phyloP scores from a whole-genome alignment of 31 red algal species.

The Asparagopsis taxiformis region DNA sequence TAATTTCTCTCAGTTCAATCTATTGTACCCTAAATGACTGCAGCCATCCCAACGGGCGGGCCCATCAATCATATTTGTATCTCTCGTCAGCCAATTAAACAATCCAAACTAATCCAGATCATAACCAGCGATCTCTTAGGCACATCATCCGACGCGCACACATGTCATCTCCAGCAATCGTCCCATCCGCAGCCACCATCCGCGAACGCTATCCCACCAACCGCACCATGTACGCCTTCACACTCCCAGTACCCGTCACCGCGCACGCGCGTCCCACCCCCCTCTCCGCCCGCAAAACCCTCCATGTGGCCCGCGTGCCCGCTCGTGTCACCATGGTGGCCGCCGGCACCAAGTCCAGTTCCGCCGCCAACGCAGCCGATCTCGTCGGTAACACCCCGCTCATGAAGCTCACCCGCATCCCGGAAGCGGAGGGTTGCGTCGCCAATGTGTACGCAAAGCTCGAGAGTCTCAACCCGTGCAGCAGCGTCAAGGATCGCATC shows the following conservation, averaged over 20 bases:
- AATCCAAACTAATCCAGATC: background rate
- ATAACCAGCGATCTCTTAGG: background rate
- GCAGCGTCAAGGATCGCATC: conserved; percentile 87
- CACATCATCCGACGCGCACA: background rate
- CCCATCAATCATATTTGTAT: background rate
- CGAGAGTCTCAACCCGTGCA: conserved; percentile 86
- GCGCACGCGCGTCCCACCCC: background rate
- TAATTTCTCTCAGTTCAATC: too few relatives aligned
- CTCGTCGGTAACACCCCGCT: conserved; percentile 80
- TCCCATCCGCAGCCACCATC: background rate
- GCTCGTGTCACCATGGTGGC: conserved; percentile 18
- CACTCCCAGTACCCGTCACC: background rate
- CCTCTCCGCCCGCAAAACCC: conserved; percentile 4
- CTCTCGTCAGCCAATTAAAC: background rate
- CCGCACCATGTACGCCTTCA: conserved; percentile 24
- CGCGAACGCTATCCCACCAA: background rate
- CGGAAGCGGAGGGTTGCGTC: conserved; percentile 52
- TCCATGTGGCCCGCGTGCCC: background rate
- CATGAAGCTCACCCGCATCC: conserved; percentile 68
- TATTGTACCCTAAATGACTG: too few relatives aligned
- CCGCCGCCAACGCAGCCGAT: conserved; percentile 30
- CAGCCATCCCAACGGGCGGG: background rate
- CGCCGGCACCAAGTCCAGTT: background rate
- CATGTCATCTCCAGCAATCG: background rate
- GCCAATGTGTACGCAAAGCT: conserved; percentile 79